phyloP scores from a whole-genome alignment of 176 grass and related monocot species.

The Raddia guianensis region DNA sequence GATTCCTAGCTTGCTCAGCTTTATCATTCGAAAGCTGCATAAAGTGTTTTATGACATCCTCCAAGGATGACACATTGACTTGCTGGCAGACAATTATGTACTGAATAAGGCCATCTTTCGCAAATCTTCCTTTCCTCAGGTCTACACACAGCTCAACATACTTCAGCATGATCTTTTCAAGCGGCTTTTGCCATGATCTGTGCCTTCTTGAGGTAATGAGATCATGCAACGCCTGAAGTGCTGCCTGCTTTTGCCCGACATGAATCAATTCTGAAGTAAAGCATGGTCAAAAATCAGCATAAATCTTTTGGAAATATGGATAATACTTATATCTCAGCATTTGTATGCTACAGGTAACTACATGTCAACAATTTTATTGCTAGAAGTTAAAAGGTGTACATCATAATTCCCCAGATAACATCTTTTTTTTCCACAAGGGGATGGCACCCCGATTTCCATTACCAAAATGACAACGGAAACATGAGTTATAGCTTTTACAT shows the following conservation, averaged over 20 bases:
- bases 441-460: too few species aligned
- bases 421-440: too few species aligned
- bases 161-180: constrained; percentile 95
- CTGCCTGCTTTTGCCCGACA: constrained; percentile 98
- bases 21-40: constrained; percentile 87
- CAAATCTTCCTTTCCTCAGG: constrained; percentile 87
- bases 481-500: too few species aligned
- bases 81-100: constrained; percentile 95
- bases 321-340: background rate
- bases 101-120: constrained; percentile 96
- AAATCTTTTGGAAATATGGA: background rate
- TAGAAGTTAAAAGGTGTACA: background rate
- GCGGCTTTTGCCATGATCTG: constrained; percentile 89
- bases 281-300: constrained; percentile 15
- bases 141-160: constrained; percentile 95
- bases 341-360: background rate
- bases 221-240: constrained; percentile 89
- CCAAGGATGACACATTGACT: constrained; percentile 89
- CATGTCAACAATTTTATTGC: background rate
- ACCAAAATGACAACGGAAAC: too few species aligned
- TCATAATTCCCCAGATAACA: background rate
- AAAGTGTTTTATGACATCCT: constrained; percentile 98
- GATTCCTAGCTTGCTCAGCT: constrained; percentile 78
- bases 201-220: constrained; percentile 95
- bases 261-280: constrained; percentile 78